These are phyloP conservation scores for Colletotrichum tropicale DNA, from an alignment of 2,329 filamentous ascomycete species.

Conservation along the genomic window DNA sequence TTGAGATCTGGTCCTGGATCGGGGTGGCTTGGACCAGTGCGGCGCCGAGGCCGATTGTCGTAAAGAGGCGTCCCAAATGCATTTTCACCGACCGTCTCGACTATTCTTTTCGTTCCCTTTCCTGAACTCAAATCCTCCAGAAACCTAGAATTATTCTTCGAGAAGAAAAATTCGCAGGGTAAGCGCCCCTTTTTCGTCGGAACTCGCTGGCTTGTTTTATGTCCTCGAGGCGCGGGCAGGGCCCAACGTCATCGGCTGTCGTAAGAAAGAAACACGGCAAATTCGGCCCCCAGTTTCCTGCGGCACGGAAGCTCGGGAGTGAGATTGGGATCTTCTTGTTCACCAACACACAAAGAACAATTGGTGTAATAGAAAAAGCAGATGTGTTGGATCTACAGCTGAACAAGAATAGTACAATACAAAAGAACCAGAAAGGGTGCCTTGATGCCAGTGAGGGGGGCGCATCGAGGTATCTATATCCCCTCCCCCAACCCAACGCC, in stretches of 20 bases:
- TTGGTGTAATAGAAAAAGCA: background rate
- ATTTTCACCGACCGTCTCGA: background rate
- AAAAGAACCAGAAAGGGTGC: background rate
- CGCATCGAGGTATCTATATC: background rate
- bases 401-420: background rate
- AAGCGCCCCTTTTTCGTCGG: background rate
- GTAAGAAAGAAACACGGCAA: background rate
- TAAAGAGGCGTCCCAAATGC: background rate
- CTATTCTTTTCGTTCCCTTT: background rate
- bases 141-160: background rate
- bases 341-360: background rate
- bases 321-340: background rate
- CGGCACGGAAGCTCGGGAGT: background rate
- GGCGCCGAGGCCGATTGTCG: background rate
- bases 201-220: background rate
- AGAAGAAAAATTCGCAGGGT: background rate
- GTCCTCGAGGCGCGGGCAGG: background rate
- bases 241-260: constrained; percentile 11
- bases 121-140: background rate
- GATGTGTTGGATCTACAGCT: background rate
- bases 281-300: background rate
- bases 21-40: constrained; percentile 2
- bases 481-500: background rate
- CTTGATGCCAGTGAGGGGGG: background rate
- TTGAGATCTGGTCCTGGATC: background rate